Percentiles rank a stretch among this genome's conserved stretches.
phyloP scores from a whole-genome alignment of 495 filamentous ascomycete genomes.

The Neurospora sp. region DNA sequence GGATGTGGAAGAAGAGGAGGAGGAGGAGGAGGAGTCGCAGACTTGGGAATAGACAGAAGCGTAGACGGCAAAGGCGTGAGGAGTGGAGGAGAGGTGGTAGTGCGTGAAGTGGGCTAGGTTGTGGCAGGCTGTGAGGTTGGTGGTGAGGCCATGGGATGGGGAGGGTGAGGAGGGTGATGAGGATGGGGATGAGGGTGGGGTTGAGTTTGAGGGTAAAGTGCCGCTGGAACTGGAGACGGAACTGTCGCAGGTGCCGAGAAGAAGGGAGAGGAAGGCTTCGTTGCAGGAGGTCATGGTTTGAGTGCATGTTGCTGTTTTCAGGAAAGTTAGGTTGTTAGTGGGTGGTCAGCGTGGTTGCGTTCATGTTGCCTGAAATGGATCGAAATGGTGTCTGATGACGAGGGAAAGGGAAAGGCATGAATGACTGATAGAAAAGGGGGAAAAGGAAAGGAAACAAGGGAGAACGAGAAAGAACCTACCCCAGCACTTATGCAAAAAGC shows the following conservation, averaged over 20 bases:
- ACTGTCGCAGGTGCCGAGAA: constrained; percentile 2
- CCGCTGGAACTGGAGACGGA: neutral
- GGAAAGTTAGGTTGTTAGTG: constrained; percentile 4
- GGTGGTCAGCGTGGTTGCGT: neutral
- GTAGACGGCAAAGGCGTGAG: neutral
- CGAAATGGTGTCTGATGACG: neutral
- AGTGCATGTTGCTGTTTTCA: neutral
- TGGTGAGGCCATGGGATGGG: neutral
- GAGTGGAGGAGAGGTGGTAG: neutral
- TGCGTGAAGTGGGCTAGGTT: constrained; percentile 2
- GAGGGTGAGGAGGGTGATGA: neutral
- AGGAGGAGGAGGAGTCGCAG: too few relatives aligned
- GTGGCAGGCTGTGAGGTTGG: neutral
- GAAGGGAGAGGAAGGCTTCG: constrained; percentile 1
- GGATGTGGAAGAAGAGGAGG: too few relatives aligned
- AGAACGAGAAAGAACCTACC: neutral
- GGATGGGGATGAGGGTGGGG: too few relatives aligned
- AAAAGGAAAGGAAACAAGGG: neutral
- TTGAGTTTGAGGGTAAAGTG: too few relatives aligned
- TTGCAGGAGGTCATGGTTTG: constrained; percentile 4
- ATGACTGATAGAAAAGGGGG: too few relatives aligned
- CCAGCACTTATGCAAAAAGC: neutral
- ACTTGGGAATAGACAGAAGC: neutral
- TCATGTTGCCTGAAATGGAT: too few relatives aligned
- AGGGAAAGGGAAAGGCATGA: neutral